These are phyloP conservation scores for Geopyxis carbonaria DNA, from an alignment of 495 filamentous ascomycete species.

Conservation along the genomic window DNA sequence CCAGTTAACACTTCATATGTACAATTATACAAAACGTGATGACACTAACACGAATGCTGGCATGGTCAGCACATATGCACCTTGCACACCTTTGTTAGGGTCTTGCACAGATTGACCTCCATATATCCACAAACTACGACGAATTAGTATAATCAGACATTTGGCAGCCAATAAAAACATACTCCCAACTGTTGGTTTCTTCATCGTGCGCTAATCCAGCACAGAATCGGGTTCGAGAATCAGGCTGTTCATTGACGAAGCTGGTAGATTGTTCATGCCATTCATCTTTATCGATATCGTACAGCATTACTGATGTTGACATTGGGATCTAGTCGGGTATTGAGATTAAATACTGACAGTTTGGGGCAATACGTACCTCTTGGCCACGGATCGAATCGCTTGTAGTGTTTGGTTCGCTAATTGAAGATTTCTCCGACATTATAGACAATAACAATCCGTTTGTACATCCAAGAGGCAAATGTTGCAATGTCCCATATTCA, in stretches of 20 bases:
- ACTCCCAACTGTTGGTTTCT: not conserved
- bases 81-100: too few relatives aligned
- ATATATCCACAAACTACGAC: too few relatives aligned
- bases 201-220: not conserved
- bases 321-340: not conserved
- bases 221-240: not conserved
- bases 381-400: not conserved
- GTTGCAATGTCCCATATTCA: not conserved
- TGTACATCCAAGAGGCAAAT: not conserved
- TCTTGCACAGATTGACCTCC: too few relatives aligned
- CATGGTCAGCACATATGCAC: not conserved
- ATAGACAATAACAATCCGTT: conserved; percentile 29
- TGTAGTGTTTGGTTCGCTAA: conserved; percentile 38
- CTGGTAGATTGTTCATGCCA: not conserved
- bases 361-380: not conserved
- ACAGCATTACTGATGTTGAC: not conserved
- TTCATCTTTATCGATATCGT: conserved; percentile 1
- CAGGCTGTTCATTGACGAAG: not conserved
- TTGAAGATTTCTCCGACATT: conserved; percentile 60
- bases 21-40: too few relatives aligned
- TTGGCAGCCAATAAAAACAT: conserved; percentile 2
- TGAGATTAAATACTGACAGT: not conserved
- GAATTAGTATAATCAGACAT: not conserved
- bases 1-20: too few relatives aligned
- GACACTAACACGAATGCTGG: not conserved